phyloP scores from a whole-genome alignment of 2,329 filamentous ascomycete genomes.

The Neophaeococcomyces mojaviensis region DNA sequence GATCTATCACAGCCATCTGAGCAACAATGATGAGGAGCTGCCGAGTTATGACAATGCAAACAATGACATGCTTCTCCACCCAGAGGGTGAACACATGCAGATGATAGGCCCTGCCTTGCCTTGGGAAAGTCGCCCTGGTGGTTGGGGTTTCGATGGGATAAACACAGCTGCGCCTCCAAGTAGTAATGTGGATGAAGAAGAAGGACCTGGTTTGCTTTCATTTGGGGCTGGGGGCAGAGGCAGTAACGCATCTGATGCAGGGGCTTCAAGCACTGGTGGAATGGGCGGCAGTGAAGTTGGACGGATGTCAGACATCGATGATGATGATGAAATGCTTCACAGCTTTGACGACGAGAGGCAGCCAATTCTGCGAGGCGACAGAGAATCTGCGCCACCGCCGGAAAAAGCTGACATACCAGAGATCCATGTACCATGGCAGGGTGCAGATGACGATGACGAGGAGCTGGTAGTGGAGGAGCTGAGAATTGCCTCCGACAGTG shows the following conservation, averaged over 20 bases:
- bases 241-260: constrained; percentile 1
- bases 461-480: constrained; percentile 9
- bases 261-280: constrained; percentile 5
- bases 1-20: constrained; percentile 2
- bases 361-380: background rate
- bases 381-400: constrained; percentile 2
- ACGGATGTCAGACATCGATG: background rate
- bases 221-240: background rate
- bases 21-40: constrained; percentile 4
- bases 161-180: background rate
- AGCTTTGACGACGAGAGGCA: constrained; percentile 3
- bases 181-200: constrained; percentile 6
- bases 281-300: constrained; percentile 1
- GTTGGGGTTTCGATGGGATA: background rate
- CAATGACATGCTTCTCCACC: constrained; percentile 4
- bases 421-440: background rate
- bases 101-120: background rate
- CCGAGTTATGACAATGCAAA: constrained; percentile 1
- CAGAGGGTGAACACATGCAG: background rate
- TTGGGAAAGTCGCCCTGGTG: background rate
- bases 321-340: background rate
- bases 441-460: constrained; percentile 9
- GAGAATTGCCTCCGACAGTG: constrained; percentile 4
- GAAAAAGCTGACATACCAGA: background rate
- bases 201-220: background rate